Percentiles rank a stretch among this genome's conserved stretches.
Evolutionary conservation across 2,329 filamentous ascomycete genomes (phyloP).

Genomic region (Penicillium palitans): DNA sequence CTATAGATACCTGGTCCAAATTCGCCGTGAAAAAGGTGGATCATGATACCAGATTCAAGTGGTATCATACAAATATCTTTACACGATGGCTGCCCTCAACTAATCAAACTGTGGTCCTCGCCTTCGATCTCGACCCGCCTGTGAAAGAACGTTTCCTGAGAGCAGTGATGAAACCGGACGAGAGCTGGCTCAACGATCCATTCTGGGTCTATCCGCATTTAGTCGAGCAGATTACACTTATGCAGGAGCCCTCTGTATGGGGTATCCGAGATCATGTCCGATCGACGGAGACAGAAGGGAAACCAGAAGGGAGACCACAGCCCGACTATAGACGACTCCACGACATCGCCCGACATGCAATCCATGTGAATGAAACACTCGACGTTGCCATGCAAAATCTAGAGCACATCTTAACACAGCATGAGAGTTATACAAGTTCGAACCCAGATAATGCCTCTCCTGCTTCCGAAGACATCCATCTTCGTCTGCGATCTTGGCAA

Average conservation of each 20-base stretch:
- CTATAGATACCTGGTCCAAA: constrained; percentile 9
- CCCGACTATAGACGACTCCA: constrained; percentile 30
- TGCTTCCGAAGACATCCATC: constrained; percentile 19
- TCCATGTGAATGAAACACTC: constrained; percentile 34
- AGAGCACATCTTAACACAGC: constrained; percentile 23
- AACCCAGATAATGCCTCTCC: not conserved
- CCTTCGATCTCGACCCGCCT: constrained; percentile 11
- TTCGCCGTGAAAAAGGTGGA: constrained; percentile 8
- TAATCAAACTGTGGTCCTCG: constrained; percentile 20
- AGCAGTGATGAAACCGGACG: not conserved
- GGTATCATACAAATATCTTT: constrained; percentile 8
- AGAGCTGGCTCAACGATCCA: constrained; percentile 15
- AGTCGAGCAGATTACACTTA: constrained; percentile 19
- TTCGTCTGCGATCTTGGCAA: constrained; percentile 24
- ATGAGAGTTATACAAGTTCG: constrained; percentile 12
- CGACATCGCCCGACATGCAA: constrained; percentile 34
- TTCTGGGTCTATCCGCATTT: constrained; percentile 21
- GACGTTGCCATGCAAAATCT: constrained; percentile 28
- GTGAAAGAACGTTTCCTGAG: constrained; percentile 1
- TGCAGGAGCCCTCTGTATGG: constrained; percentile 32
- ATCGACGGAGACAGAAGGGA: constrained; percentile 22
- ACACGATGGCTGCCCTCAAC: constrained; percentile 17
- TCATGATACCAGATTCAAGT: not conserved
- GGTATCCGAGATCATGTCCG: constrained; percentile 29
- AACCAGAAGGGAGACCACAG: constrained; percentile 9